Percentiles rank a stretch among this genome's conserved stretches.
These are phyloP conservation scores for Balakata baccata DNA, from an alignment of 345 rosid genomes.

Conservation along the genomic window DNA sequence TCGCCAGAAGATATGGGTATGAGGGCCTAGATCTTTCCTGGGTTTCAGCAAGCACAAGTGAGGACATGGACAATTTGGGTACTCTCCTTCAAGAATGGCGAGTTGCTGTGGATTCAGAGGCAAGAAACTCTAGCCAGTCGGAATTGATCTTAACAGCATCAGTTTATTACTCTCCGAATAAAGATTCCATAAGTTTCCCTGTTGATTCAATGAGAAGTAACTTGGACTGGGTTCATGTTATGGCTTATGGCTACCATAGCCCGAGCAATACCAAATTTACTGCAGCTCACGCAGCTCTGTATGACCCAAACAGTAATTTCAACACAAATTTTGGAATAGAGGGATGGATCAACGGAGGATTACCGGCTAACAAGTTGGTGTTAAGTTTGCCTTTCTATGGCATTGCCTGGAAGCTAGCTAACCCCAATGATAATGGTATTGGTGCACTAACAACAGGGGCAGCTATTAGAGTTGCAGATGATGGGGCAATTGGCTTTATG, in stretches of 20 bases:
- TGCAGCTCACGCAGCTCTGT: conserved; percentile 23
- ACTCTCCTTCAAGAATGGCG: conserved; percentile 26
- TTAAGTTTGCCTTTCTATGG: conserved; percentile 38
- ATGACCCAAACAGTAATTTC: conserved; percentile 3
- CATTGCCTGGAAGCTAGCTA: conserved; percentile 28
- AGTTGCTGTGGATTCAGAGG: not conserved
- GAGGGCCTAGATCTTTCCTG: conserved; percentile 28
- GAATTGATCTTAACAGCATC: conserved; percentile 21
- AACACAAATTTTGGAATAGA: conserved; percentile 23
- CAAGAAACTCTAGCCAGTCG: not conserved
- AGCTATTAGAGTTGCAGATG: not conserved
- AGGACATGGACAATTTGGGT: conserved; percentile 19
- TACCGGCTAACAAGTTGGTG: conserved; percentile 22
- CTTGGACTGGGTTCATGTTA: conserved; percentile 27
- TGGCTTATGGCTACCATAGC: conserved; percentile 13
- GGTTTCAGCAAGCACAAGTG: conserved; percentile 13
- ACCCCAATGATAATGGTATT: conserved; percentile 3
- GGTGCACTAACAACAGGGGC: conserved; percentile 27
- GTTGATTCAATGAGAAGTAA: conserved; percentile 14
- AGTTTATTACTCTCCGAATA: not conserved
- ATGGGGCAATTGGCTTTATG: not conserved
- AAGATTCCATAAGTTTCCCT: conserved; percentile 17
- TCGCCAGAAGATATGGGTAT: conserved; percentile 33
- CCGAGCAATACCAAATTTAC: conserved; percentile 20
- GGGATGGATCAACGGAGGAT: conserved; percentile 8